These are phyloP conservation scores for Yamadazyma atlantica DNA, from an alignment of 1,139 yeast genomes.

Conservation along the genomic window DNA sequence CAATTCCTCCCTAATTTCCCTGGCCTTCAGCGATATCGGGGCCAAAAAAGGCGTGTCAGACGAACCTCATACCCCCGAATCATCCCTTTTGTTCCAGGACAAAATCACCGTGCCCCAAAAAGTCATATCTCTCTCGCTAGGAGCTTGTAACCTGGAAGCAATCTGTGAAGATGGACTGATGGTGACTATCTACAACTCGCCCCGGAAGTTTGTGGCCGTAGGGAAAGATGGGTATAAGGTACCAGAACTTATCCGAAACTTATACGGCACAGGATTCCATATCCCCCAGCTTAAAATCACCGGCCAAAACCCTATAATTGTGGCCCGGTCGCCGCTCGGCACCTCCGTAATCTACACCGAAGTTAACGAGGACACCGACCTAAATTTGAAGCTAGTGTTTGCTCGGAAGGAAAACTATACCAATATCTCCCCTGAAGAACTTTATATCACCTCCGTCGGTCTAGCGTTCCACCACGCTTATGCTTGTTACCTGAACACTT, in stretches of 20 bases:
- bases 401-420: slow-evolving; percentile 23
- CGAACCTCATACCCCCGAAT: slow-evolving; percentile 1
- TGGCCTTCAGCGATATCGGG: slow-evolving; percentile 35
- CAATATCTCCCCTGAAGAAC: slow-evolving; percentile 26
- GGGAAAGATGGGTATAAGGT: slow-evolving; percentile 14
- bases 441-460: slow-evolving; percentile 52
- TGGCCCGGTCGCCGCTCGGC: slow-evolving; percentile 56
- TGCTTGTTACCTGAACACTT: slow-evolving; percentile 62
- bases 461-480: slow-evolving; percentile 66
- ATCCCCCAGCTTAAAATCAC: slow-evolving; percentile 30
- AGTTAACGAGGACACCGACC: slow-evolving; percentile 16
- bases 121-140: slow-evolving; percentile 1
- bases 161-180: slow-evolving; percentile 31
- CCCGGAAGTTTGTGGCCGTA: slow-evolving; percentile 26
- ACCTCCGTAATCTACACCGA: slow-evolving; percentile 47
- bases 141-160: slow-evolving; percentile 2
- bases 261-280: slow-evolving; percentile 60
- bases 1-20: slow-evolving; percentile 25
- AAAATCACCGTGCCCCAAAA: slow-evolving; percentile 6
- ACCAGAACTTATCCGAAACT: slow-evolving; percentile 11
- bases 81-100: slow-evolving; percentile 1
- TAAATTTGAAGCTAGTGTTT: slow-evolving; percentile 27
- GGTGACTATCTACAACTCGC: background rate
- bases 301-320: slow-evolving; percentile 31
- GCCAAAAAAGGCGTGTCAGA: slow-evolving; percentile 21